A percentile compares a stretch with the other conserved stretches of the same genome.
These are phyloP conservation scores for Mallotus nudiflorus DNA, from an alignment of 345 rosid genomes.

Conservation along the genomic window DNA sequence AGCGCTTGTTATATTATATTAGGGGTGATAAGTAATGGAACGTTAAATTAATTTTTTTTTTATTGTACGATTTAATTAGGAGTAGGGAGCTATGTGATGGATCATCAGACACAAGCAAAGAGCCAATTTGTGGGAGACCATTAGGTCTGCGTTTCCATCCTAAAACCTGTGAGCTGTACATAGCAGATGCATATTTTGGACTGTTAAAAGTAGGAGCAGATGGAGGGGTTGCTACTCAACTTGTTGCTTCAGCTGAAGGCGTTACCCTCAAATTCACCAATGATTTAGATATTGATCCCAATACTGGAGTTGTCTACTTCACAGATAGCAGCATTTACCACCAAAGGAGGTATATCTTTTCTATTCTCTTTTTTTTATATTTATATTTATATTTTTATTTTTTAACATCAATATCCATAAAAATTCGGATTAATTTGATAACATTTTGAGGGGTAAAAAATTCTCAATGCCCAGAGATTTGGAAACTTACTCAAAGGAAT, in stretches of 20 bases:
- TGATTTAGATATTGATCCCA: constrained; percentile 64
- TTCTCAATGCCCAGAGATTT: too few species aligned
- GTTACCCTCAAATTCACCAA: constrained; percentile 60
- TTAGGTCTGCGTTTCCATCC: constrained; percentile 64
- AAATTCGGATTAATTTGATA: too few species aligned
- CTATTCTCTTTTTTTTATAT: too few species aligned
- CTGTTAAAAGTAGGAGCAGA: constrained; percentile 57
- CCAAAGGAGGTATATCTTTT: constrained; percentile 76
- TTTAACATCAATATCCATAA: too few species aligned
- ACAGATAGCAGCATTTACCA: constrained; percentile 60
- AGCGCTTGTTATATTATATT: too few species aligned
- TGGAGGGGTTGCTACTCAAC: constrained; percentile 59
- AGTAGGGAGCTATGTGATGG: constrained; percentile 55
- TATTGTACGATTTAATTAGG: too few species aligned
- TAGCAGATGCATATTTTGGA: constrained; percentile 80
- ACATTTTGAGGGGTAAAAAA: too few species aligned
- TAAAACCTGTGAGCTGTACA: constrained; percentile 68
- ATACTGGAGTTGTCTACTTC: constrained; percentile 61
- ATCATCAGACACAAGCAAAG: constrained; percentile 59
- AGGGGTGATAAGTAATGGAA: too few species aligned
- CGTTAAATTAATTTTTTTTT: too few species aligned
- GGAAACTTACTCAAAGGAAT: too few species aligned
- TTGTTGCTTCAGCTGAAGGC: constrained; percentile 59
- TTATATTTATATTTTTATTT: too few species aligned
- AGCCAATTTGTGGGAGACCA: constrained; percentile 85